A percentile compares a stretch with the other conserved stretches of the same genome.
phyloP scores from a whole-genome alignment of 2,329 filamentous ascomycete genomes.

The Bipolaris bicolor region DNA sequence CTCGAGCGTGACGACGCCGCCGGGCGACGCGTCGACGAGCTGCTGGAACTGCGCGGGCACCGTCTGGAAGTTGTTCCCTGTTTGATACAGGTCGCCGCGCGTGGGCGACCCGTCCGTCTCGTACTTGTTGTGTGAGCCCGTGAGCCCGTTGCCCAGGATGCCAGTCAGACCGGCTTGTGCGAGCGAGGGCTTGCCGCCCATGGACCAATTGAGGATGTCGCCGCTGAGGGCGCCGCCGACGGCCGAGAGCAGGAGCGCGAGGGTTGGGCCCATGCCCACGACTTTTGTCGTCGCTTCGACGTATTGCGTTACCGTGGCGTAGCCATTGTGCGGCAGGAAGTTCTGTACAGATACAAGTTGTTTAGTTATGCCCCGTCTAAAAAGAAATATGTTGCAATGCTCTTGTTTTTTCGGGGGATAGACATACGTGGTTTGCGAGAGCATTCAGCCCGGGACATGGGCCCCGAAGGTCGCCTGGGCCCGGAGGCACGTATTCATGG shows the following conservation, averaged over 20 bases:
- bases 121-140: constrained; percentile 34
- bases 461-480: constrained; percentile 30
- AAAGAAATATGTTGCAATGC: too few species aligned
- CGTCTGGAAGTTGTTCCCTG: constrained; percentile 31
- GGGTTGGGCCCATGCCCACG: constrained; percentile 27
- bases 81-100: constrained; percentile 29
- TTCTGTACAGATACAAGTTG: not conserved
- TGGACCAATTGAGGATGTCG: constrained; percentile 29
- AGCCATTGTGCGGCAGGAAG: constrained; percentile 31
- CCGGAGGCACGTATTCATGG: constrained; percentile 34
- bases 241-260: constrained; percentile 26
- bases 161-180: constrained; percentile 27
- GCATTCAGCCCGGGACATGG: constrained; percentile 36
- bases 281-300: constrained; percentile 28
- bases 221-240: constrained; percentile 28
- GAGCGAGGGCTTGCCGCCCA: constrained; percentile 31
- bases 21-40: constrained; percentile 28
- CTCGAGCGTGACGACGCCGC: constrained; percentile 29
- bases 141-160: constrained; percentile 26
- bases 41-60: constrained; percentile 30
- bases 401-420: too few species aligned
- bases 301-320: constrained; percentile 30
- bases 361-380: too few species aligned
- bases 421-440: constrained; percentile 32
- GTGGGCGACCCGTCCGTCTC: constrained; percentile 33